Percentiles rank a stretch among this genome's conserved stretches.
Evolutionary conservation across 352 stramenopile species (phyloP).

Genomic region (Phytophthora kernoviae): DNA sequence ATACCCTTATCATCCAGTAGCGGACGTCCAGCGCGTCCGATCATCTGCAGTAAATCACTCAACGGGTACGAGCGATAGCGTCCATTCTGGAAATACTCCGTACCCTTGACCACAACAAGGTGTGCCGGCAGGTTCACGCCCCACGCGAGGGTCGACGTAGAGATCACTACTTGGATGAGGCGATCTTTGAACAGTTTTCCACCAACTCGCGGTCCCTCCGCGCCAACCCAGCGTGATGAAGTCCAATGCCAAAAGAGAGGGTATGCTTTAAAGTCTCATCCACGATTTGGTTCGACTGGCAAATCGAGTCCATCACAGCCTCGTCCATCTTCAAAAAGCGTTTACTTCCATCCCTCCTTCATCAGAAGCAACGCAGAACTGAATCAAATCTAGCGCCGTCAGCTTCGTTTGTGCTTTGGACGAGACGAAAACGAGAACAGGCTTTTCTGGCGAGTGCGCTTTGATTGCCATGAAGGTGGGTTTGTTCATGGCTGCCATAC

Average conservation of each 20-base stretch:
- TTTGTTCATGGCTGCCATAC: constrained; percentile 99
- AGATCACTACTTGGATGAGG: constrained; percentile 97
- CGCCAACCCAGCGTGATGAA: constrained; percentile 95
- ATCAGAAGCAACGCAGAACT: constrained; percentile 78
- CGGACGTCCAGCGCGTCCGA: constrained; percentile 96
- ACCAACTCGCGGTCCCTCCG: constrained; percentile 95
- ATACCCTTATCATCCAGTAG: constrained; percentile 96
- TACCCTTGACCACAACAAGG: constrained; percentile 99
- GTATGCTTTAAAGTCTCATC: constrained; percentile 96
- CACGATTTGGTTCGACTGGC: constrained; percentile 78
- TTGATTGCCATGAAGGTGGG: constrained; percentile 98
- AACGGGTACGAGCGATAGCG: constrained; percentile 98
- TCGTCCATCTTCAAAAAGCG: constrained; percentile 94
- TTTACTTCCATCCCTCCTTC: constrained; percentile 88
- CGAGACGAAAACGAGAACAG: constrained; percentile 98
- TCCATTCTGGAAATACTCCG: constrained; percentile 95
- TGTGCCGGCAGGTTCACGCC: constrained; percentile 97
- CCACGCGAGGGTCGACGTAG: constrained; percentile 93
- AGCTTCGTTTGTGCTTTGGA: constrained; percentile 97
- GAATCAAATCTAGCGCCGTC: constrained; percentile 98
- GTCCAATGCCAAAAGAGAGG: constrained; percentile 96
- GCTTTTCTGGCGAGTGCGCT: constrained; percentile 93
- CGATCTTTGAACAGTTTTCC: constrained; percentile 95
- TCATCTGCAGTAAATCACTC: constrained; percentile 99
- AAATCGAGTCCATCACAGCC: constrained; percentile 87